These are phyloP conservation scores for Nakaseomyces sp. DNA, from an alignment of 1,139 yeast species.

Conservation along the genomic window DNA sequence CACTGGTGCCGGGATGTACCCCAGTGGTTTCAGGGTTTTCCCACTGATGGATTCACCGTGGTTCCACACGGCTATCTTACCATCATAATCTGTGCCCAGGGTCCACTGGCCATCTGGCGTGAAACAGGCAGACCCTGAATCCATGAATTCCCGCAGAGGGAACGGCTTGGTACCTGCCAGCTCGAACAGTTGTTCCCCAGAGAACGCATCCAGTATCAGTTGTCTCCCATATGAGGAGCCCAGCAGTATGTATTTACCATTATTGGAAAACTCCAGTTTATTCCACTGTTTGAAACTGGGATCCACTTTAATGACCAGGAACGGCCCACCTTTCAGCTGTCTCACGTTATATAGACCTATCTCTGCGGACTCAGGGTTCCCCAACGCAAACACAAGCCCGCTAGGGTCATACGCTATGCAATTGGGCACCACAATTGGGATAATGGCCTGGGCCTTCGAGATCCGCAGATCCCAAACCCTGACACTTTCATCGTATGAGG, in stretches of 20 bases:
- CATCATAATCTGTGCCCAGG: conserved; percentile 51
- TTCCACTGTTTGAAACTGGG: conserved; percentile 42
- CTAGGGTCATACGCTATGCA: conserved; percentile 71
- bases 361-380: conserved; percentile 39
- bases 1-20: conserved; percentile 28
- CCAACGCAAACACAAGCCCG: conserved; percentile 73
- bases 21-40: conserved; percentile 26
- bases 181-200: conserved; percentile 49
- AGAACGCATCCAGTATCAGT: conserved; percentile 61
- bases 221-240: conserved; percentile 48
- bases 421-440: conserved; percentile 50
- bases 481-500: conserved; percentile 71
- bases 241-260: conserved; percentile 65
- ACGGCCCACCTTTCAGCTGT: conserved; percentile 50
- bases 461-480: conserved; percentile 79
- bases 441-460: conserved; percentile 51
- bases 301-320: conserved; percentile 37
- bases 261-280: conserved; percentile 74
- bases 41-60: conserved; percentile 33
- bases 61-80: conserved; percentile 57
- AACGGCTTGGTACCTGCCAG: conserved; percentile 40
- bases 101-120: conserved; percentile 77
- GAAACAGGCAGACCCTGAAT: conserved; percentile 56
- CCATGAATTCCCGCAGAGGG: conserved; percentile 40
- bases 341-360: conserved; percentile 55